Conservation (phyloP, 2,329 filamentous ascomycete species). For the Thielaviopsis punctulata region DNA sequence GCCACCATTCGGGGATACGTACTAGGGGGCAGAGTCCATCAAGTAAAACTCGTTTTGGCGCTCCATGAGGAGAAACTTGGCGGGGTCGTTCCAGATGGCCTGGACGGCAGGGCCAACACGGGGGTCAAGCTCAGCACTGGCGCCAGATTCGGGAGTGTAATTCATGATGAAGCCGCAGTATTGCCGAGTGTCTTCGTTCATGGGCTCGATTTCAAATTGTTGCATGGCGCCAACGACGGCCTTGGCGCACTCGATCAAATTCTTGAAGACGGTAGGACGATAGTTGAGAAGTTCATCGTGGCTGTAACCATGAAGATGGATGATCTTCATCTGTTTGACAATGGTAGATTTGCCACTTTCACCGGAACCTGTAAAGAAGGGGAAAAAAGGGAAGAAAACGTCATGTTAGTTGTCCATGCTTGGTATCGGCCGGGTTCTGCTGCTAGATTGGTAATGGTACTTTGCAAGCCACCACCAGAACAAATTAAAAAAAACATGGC, state of each 20-base stretch:
- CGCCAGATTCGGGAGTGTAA: constrained; percentile 81
- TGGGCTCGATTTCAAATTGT: constrained; percentile 73
- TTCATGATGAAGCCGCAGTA: constrained; percentile 67
- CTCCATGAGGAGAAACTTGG: constrained; percentile 68
- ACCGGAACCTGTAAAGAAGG: constrained; percentile 56
- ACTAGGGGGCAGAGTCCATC: constrained; percentile 99
- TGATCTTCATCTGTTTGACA: constrained; percentile 99
- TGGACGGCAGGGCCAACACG: constrained; percentile 70
- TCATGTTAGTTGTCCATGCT: no score
- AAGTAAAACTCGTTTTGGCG: constrained; percentile 96
- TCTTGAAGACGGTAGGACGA: constrained; percentile 94
- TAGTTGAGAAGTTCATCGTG: constrained; percentile 88
- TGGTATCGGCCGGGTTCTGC: no score
- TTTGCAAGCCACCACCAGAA: background rate
- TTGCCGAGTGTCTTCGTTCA: constrained; percentile 51
- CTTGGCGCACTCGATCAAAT: constrained; percentile 91
- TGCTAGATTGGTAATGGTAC: no score
- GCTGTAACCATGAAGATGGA: constrained; percentile 94
- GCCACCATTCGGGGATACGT: constrained; percentile 22
- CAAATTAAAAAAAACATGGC: constrained; percentile 9
- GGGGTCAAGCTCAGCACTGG: constrained; percentile 65
- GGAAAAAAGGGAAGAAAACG: background rate
- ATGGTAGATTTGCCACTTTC: constrained; percentile 99
- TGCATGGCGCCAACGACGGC: constrained; percentile 81
- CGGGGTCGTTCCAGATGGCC: constrained; percentile 79